A percentile compares a stretch with the other conserved stretches of the same genome.
phyloP scores from a whole-genome alignment of 1,139 yeast species.

The Hyphopichia fennica region DNA sequence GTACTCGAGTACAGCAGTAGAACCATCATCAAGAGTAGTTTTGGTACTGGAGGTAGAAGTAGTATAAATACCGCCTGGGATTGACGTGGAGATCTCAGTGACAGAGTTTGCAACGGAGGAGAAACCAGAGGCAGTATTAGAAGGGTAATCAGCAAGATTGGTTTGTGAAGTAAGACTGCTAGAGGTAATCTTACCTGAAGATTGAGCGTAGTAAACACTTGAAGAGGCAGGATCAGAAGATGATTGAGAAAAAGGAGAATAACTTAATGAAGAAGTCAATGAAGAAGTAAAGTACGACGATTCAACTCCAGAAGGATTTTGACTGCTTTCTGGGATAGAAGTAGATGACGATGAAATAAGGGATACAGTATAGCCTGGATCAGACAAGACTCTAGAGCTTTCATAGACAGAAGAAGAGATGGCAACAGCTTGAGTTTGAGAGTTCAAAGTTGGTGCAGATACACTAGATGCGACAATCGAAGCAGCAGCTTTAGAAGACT shows the following conservation, averaged over 20 bases:
- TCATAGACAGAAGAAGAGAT: not conserved
- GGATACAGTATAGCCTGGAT: not conserved
- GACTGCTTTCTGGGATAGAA: too few relatives aligned
- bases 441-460: not conserved
- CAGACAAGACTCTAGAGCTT: not conserved
- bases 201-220: not conserved
- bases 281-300: not conserved
- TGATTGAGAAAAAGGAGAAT: not conserved
- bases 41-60: constrained; percentile 23
- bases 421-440: not conserved
- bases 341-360: not conserved
- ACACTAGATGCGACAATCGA: constrained; percentile 1
- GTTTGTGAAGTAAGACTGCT: too few relatives aligned
- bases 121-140: constrained; percentile 5
- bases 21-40: constrained; percentile 25
- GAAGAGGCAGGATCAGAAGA: not conserved
- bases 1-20: constrained; percentile 31
- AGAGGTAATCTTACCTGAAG: too few relatives aligned
- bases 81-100: constrained; percentile 9
- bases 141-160: too few relatives aligned
- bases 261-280: not conserved
- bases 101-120: constrained; percentile 1
- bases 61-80: constrained; percentile 25
- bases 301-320: not conserved
- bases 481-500: constrained; percentile 1